Evolutionary conservation across 805 yeast species (phyloP).

Genomic region (Myxozyma monticola): DNA sequence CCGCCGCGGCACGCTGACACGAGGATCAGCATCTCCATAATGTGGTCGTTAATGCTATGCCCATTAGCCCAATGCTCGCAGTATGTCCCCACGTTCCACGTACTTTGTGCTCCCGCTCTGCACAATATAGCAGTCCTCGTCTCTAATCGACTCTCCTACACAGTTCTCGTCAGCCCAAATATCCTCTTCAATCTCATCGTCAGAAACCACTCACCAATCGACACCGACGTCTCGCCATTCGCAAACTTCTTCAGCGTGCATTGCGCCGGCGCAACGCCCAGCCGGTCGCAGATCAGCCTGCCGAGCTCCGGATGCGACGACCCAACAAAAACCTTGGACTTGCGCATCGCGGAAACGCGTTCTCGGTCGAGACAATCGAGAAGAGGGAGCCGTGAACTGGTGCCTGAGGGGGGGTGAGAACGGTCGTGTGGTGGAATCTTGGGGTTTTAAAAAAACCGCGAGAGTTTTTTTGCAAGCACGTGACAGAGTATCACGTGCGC

Average conservation of each 20-base stretch:
- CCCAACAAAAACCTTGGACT: slow-evolving; percentile 96
- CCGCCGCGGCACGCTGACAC: slow-evolving; percentile 97
- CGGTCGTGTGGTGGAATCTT: neutral
- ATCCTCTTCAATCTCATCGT: neutral
- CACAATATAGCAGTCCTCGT: slow-evolving; percentile 61
- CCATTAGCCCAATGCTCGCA: too few species aligned
- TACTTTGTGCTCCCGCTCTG: slow-evolving; percentile 33
- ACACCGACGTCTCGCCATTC: slow-evolving; percentile 98
- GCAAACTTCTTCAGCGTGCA: slow-evolving; percentile 88
- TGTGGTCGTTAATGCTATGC: slow-evolving; percentile 74
- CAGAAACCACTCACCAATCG: slow-evolving; percentile 59
- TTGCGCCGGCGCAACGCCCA: slow-evolving; percentile 93
- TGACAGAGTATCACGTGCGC: neutral
- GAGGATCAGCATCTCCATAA: slow-evolving; percentile 91
- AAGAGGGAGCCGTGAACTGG: neutral
- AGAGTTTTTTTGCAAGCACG: neutral
- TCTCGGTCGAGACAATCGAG: neutral
- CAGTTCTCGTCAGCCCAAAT: too few species aligned
- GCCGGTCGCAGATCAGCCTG: slow-evolving; percentile 77
- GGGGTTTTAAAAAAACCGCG: neutral
- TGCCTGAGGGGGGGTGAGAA: neutral
- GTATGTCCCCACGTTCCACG: too few species aligned
- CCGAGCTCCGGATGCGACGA: slow-evolving; percentile 96
- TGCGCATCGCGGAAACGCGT: slow-evolving; percentile 63
- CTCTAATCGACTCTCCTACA: slow-evolving; percentile 59